These are phyloP conservation scores for Calvatia gigantea DNA, from an alignment of 768 basidiomycete genomes.

Conservation along the genomic window DNA sequence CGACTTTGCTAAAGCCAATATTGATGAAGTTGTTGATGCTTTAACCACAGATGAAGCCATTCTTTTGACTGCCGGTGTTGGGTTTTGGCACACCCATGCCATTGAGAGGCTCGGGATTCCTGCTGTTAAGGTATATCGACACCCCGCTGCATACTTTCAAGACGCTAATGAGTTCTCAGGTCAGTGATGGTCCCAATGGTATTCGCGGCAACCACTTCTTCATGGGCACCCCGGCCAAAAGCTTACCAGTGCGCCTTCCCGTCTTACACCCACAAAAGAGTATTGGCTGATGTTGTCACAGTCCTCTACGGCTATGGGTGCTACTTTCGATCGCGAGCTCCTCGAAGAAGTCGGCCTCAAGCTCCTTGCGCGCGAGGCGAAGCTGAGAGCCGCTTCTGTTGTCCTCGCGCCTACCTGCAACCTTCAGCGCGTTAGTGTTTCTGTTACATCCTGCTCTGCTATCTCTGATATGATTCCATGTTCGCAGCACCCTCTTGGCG, in stretches of 20 bases:
- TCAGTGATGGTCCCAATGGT: constrained; percentile 81
- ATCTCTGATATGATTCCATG: constrained; percentile 2
- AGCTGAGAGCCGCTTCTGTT: constrained; percentile 62
- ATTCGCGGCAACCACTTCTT: constrained; percentile 74
- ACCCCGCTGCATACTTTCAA: background rate
- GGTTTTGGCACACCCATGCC: constrained; percentile 72
- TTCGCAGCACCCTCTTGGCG: constrained; percentile 63
- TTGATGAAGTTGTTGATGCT: constrained; percentile 59
- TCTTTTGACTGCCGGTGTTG: constrained; percentile 65
- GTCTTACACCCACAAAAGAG: background rate
- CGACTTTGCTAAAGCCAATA: constrained; percentile 61
- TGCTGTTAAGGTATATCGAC: constrained; percentile 52
- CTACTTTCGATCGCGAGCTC: constrained; percentile 69
- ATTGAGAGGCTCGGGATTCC: constrained; percentile 68
- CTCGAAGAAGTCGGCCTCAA: constrained; percentile 59
- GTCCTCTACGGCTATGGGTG: constrained; percentile 70
- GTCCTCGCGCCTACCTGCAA: constrained; percentile 82
- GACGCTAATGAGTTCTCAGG: constrained; percentile 31
- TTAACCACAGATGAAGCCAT: constrained; percentile 76
- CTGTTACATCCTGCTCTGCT: background rate
- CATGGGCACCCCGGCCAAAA: constrained; percentile 79
- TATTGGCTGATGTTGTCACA: constrained; percentile 15
- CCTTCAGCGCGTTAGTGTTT: constrained; percentile 61
- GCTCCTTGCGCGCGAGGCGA: constrained; percentile 70
- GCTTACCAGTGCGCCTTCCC: constrained; percentile 55